phyloP scores from a whole-genome alignment of 2,329 filamentous ascomycete species.

The Epichloe sp. region DNA sequence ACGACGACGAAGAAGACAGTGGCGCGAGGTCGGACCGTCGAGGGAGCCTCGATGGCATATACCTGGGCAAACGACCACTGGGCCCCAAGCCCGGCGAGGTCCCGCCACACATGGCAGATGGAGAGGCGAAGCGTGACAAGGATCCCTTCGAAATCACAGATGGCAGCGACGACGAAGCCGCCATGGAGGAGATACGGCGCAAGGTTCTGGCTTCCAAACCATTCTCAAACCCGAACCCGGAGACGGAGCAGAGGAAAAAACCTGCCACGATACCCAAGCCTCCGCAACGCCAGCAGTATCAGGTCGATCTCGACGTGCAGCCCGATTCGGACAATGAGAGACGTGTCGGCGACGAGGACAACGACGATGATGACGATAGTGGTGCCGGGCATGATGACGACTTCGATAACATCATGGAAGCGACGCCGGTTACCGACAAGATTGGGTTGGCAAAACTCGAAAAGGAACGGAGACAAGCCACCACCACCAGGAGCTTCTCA shows the following conservation, averaged over 20 bases:
- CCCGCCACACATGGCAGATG: constrained; percentile 8
- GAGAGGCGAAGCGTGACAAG: constrained; percentile 27
- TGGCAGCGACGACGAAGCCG: constrained; percentile 54
- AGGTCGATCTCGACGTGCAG: constrained; percentile 42
- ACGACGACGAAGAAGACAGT: constrained; percentile 28
- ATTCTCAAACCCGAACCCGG: constrained; percentile 45
- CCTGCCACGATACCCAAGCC: constrained; percentile 51
- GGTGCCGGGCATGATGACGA: constrained; percentile 54
- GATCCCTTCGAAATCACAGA: constrained; percentile 70
- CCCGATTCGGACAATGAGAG: constrained; percentile 50
- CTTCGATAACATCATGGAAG: constrained; percentile 88
- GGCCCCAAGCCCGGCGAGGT: constrained; percentile 7
- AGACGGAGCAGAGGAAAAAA: constrained; percentile 41
- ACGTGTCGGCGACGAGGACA: constrained; percentile 52
- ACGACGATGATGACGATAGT: constrained; percentile 45
- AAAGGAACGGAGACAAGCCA: constrained; percentile 38
- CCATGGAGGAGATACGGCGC: constrained; percentile 84
- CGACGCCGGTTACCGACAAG: constrained; percentile 77
- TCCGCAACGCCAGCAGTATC: constrained; percentile 29
- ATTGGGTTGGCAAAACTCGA: constrained; percentile 51
- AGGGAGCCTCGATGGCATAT: constrained; percentile 43
- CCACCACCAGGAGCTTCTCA: constrained; percentile 38
- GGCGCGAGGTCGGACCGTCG: constrained; percentile 25
- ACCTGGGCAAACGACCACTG: constrained; percentile 40
- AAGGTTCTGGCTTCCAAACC: constrained; percentile 86